phyloP scores from a whole-genome alignment of 1,284 basidiomycete species.

The Fomitopsis schrenkii region DNA sequence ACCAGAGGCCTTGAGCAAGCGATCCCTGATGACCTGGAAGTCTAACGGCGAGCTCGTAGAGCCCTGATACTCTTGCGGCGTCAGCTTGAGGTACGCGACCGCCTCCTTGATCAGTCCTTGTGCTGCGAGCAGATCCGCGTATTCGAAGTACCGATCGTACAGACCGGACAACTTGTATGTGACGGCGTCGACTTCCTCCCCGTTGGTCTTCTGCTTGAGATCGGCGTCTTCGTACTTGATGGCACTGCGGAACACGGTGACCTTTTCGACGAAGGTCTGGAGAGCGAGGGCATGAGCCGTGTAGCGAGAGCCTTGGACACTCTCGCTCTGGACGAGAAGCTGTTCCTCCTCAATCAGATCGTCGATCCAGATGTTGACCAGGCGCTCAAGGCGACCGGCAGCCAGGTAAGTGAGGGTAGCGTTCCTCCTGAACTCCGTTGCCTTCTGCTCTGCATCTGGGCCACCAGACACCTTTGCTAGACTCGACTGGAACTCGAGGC shows the following conservation, averaged over 20 bases:
- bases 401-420: conserved; percentile 93
- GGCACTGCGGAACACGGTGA: conserved; percentile 90
- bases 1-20: conserved; percentile 51
- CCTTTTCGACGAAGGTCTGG: conserved; percentile 96
- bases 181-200: conserved; percentile 46
- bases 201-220: conserved; percentile 36
- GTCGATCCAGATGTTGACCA: conserved; percentile 91
- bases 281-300: conserved; percentile 86
- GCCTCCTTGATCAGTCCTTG: conserved; percentile 90
- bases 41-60: conserved; percentile 45
- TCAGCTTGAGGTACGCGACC: conserved; percentile 76
- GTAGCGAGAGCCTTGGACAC: conserved; percentile 58
- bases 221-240: conserved; percentile 87
- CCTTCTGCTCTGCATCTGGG: conserved; percentile 37
- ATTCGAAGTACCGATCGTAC: conserved; percentile 95
- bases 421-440: conserved; percentile 74
- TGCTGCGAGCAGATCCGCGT: conserved; percentile 87
- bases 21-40: conserved; percentile 60
- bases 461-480: conserved; percentile 49
- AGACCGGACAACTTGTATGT: conserved; percentile 82
- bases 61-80: conserved; percentile 78
- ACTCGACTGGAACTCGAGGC: conserved; percentile 83
- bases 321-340: conserved; percentile 41
- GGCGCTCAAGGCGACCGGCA: conserved; percentile 83
- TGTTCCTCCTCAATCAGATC: conserved; percentile 89